phyloP scores from a whole-genome alignment of 768 basidiomycete species.

The Pisolithus marmoratus region DNA sequence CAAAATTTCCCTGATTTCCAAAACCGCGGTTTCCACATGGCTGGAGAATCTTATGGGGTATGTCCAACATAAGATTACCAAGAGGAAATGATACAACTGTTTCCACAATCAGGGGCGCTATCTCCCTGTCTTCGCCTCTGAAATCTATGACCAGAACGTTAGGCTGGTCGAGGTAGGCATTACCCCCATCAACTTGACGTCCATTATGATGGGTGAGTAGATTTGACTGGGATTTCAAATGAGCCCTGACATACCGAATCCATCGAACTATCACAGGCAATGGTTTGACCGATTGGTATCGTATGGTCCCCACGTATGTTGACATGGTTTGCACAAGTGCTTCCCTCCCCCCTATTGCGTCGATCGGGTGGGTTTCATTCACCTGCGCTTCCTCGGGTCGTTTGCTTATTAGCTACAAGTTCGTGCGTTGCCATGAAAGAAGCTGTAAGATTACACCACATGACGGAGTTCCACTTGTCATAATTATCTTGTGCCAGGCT shows the following conservation, averaged over 20 bases:
- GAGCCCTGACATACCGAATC: background rate
- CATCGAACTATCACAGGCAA: constrained; percentile 28
- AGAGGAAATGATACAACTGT: background rate
- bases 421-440: constrained; percentile 41
- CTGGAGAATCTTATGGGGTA: constrained; percentile 54
- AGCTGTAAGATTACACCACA: constrained; percentile 23
- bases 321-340: constrained; percentile 54
- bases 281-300: constrained; percentile 36
- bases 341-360: constrained; percentile 41
- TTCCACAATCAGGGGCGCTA: constrained; percentile 38
- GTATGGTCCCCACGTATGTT: constrained; percentile 37
- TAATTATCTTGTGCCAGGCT: constrained; percentile 36
- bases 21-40: constrained; percentile 57
- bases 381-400: constrained; percentile 2
- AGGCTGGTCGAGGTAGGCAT: constrained; percentile 37
- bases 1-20: constrained; percentile 69
- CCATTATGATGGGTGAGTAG: constrained; percentile 42
- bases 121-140: constrained; percentile 45
- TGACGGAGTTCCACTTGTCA: background rate
- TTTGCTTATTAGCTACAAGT: constrained; percentile 10
- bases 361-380: constrained; percentile 33
- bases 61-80: constrained; percentile 8
- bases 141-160: constrained; percentile 45
- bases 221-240: background rate
- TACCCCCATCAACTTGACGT: constrained; percentile 45